Conservation (phyloP, 192 early-diverging fungal genomes). For the Jimgerdemannia lactiflua region DNA sequence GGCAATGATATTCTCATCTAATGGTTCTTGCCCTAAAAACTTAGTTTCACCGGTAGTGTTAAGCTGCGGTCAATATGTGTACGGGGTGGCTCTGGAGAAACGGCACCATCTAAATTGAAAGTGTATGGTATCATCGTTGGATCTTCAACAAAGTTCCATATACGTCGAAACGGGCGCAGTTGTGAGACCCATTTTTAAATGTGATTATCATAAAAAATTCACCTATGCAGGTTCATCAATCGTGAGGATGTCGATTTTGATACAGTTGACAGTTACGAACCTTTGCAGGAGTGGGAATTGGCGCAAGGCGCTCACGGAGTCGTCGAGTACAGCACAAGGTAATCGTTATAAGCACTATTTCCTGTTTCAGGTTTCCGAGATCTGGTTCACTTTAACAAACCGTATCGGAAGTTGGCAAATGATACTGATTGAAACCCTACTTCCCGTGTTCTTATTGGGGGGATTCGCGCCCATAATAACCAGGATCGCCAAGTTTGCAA, state of each 20-base stretch:
- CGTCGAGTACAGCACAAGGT: constrained; percentile 61
- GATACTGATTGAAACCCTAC: constrained; percentile 30
- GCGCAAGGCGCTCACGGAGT: constrained; percentile 51
- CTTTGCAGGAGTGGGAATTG: constrained; percentile 84
- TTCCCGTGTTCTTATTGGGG: too few species aligned
- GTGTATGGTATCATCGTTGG: constrained; percentile 48
- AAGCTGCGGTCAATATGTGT: constrained; percentile 90
- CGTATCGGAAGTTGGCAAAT: background rate
- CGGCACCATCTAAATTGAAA: constrained; percentile 68
- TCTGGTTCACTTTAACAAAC: background rate
- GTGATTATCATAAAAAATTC: too few species aligned
- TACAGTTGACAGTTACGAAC: constrained; percentile 57
- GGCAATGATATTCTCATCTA: too few species aligned
- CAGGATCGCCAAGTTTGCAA: constrained; percentile 72
- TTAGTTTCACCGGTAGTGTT: constrained; percentile 82
- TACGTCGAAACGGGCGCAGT: too few species aligned
- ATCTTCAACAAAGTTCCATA: background rate
- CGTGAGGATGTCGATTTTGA: constrained; percentile 91
- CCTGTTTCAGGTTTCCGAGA: background rate
- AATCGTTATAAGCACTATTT: background rate
- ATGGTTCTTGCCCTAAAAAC: too few species aligned
- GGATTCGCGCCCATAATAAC: too few species aligned
- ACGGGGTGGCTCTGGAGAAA: constrained; percentile 55
- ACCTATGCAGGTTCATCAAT: constrained; percentile 79
- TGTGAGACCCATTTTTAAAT: too few species aligned